Percentiles rank a stretch among this genome's conserved stretches.
phyloP scores from a whole-genome alignment of 371 early-diverging fungal genomes.

The Edhazardia aedis region DNA sequence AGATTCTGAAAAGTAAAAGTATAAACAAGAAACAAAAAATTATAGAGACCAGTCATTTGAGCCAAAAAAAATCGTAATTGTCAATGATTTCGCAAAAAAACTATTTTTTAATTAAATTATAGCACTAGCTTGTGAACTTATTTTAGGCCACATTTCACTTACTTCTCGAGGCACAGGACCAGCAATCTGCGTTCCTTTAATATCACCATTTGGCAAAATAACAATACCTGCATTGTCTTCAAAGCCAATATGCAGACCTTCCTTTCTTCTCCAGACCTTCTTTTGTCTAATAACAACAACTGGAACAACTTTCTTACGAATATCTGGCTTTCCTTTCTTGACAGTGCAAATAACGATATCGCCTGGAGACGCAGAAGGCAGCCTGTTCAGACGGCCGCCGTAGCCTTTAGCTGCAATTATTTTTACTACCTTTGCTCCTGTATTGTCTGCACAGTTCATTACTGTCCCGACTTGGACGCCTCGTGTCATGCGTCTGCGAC shows the following conservation, averaged over 20 bases:
- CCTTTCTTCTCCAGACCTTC: constrained; percentile 92
- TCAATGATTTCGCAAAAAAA: too few species aligned
- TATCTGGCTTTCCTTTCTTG: constrained; percentile 99
- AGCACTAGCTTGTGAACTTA: constrained; percentile 71
- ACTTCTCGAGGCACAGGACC: constrained; percentile 99
- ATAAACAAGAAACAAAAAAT: too few species aligned
- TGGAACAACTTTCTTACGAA: constrained; percentile 97
- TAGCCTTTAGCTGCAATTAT: constrained; percentile 88
- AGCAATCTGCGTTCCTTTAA: constrained; percentile 98
- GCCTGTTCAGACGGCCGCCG: constrained; percentile 82
- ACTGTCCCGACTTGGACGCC: constrained; percentile 96
- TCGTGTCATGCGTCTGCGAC: constrained; percentile 69
- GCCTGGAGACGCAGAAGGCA: constrained; percentile 93
- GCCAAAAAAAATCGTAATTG: too few species aligned
- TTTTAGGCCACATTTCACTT: constrained; percentile 99
- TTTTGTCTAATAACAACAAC: constrained; percentile 96
- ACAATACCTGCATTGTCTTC: constrained; percentile 90
- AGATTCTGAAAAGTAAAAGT: too few species aligned
- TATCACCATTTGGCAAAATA: constrained; percentile 96
- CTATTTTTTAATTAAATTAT: constrained; percentile 51
- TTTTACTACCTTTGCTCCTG: constrained; percentile 97
- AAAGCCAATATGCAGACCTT: constrained; percentile 92
- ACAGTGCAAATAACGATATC: constrained; percentile 97
- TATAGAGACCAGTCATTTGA: too few species aligned
- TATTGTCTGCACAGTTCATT: constrained; percentile 98